These are phyloP conservation scores for Adenanthera pavonina DNA, from an alignment of 306 rosid genomes.

Conservation along the genomic window DNA sequence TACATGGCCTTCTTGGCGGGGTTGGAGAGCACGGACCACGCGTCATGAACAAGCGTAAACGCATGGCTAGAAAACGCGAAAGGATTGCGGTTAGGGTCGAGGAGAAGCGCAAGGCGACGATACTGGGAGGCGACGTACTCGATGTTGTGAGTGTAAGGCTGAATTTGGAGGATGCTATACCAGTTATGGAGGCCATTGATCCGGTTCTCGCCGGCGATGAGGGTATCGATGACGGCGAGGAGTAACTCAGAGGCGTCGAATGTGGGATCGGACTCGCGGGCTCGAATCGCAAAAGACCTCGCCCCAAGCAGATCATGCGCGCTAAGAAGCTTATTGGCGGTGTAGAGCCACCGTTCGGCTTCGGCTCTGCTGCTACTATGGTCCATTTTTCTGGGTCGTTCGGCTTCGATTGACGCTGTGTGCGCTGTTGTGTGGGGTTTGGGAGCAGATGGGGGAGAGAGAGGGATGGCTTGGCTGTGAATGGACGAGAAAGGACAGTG, in stretches of 20 bases:
- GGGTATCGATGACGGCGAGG: conserved; percentile 77
- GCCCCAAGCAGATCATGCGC: conserved; percentile 85
- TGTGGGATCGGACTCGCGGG: conserved; percentile 80
- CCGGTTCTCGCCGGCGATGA: conserved; percentile 67
- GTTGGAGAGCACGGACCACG: conserved; percentile 79
- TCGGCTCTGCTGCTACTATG: conserved; percentile 60
- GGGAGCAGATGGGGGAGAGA: not conserved
- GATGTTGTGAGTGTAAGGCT: conserved; percentile 63
- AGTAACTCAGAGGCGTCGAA: conserved; percentile 70
- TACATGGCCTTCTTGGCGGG: conserved; percentile 61
- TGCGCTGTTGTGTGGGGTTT: not conserved
- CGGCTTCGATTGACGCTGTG: not conserved
- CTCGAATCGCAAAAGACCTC: conserved; percentile 81
- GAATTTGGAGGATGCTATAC: conserved; percentile 69
- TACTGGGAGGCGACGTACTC: conserved; percentile 78
- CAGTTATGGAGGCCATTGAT: conserved; percentile 67
- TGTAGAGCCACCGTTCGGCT: conserved; percentile 85
- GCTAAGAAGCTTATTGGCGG: conserved; percentile 75
- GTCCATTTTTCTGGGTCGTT: conserved; percentile 37
- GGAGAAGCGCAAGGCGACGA: conserved; percentile 73
- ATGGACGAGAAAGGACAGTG: conserved; percentile 26
- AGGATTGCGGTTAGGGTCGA: conserved; percentile 67
- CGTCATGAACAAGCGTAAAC: conserved; percentile 72
- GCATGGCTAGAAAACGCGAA: conserved; percentile 69
- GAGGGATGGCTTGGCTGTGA: not conserved